These are phyloP conservation scores for Piper longum DNA, from an alignment of 164 flowering plant genomes.

Conservation along the genomic window DNA sequence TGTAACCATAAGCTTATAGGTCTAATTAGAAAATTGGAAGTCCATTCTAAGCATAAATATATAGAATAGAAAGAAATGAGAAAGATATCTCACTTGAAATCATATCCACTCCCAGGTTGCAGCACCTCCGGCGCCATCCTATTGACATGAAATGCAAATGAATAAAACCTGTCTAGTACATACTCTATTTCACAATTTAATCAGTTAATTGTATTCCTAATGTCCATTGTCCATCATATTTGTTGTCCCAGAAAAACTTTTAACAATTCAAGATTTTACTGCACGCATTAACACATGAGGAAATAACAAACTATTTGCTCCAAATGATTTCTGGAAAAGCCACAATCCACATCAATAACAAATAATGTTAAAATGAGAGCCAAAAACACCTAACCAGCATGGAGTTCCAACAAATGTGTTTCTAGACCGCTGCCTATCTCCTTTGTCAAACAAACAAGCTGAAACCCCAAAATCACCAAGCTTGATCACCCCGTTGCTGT, in stretches of 20 bases:
- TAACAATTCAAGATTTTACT: too few species aligned
- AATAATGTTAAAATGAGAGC: neutral
- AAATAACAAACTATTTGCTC: too few species aligned
- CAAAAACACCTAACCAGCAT: constrained; percentile 58
- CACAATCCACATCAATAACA: too few species aligned
- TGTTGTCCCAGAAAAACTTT: neutral
- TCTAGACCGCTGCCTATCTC: constrained; percentile 87
- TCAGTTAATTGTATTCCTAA: too few species aligned
- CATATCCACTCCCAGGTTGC: constrained; percentile 95
- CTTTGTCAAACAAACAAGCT: constrained; percentile 90
- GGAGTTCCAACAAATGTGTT: constrained; percentile 99
- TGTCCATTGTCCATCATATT: too few species aligned
- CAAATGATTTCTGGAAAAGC: too few species aligned
- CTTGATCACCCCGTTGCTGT: constrained; percentile 66
- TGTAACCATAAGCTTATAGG: neutral
- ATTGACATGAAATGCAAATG: constrained; percentile 2
- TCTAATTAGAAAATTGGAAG: neutral
- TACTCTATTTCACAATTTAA: too few species aligned
- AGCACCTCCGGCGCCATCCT: constrained; percentile 99
- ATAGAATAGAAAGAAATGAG: neutral
- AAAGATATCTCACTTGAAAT: constrained; percentile 64
- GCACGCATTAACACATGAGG: too few species aligned
- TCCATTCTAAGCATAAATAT: neutral
- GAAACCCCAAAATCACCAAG: constrained; percentile 99
- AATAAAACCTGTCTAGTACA: neutral